phyloP scores from a whole-genome alignment of 2,329 filamentous ascomycete genomes.

The Neurospora sp. region DNA sequence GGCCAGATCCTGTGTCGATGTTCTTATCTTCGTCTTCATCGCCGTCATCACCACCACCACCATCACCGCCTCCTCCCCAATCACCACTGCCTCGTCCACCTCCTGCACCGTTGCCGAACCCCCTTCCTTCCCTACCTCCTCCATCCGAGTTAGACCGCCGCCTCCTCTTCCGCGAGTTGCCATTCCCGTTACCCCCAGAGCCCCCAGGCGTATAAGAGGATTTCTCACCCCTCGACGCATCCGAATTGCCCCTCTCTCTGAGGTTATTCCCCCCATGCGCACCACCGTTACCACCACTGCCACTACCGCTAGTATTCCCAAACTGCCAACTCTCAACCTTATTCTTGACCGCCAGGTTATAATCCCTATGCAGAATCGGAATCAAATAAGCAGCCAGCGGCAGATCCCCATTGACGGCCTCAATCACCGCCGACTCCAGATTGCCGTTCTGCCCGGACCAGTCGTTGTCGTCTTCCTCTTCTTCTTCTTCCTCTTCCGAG shows the following conservation, averaged over 20 bases:
- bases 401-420: slow-evolving; percentile 16
- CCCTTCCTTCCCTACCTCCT: slow-evolving; percentile 2
- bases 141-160: slow-evolving; percentile 11
- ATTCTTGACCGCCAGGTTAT: slow-evolving; percentile 11
- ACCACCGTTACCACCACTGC: background rate
- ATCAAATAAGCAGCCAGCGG: slow-evolving; percentile 17
- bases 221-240: slow-evolving; percentile 3
- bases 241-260: slow-evolving; percentile 2
- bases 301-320: background rate
- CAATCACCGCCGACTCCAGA: slow-evolving; percentile 17
- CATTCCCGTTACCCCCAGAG: background rate
- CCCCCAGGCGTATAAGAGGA: slow-evolving; percentile 4
- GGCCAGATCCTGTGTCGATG: slow-evolving; percentile 3
- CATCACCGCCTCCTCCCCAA: background rate
- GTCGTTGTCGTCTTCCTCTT: slow-evolving; percentile 14
- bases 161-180: slow-evolving; percentile 11
- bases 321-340: slow-evolving; percentile 20
- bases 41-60: slow-evolving; percentile 12
- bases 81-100: slow-evolving; percentile 3
- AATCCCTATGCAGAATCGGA: slow-evolving; percentile 15
- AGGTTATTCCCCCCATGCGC: background rate
- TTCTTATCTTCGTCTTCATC: slow-evolving; percentile 10
- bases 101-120: slow-evolving; percentile 10
- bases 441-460: slow-evolving; percentile 17
- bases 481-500: slow-evolving; percentile 1